Base-by-base conservation (phyloP, 305 asterid genomes). In the Salvia sclarea region DNA sequence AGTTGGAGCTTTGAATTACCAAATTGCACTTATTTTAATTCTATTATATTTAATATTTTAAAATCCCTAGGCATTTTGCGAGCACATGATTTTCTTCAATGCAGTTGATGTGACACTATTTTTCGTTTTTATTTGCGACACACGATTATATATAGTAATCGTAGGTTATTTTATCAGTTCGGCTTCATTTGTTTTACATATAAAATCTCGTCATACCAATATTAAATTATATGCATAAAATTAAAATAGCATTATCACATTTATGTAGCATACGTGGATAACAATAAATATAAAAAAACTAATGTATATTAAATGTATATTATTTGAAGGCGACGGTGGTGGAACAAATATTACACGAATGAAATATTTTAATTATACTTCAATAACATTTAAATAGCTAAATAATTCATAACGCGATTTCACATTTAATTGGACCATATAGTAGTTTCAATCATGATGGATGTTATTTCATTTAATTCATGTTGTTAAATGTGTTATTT, bases 61-160 rank as follows among this genome's bases (percentile, higher is more conserved):
- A 14, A 48, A 44, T 45, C 41, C 62, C 69, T 11, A 70, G n/a
- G 47, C 69, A 61, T 49, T 41, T 47, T 9, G 18, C 38, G 55
- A n/a, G 73, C 73, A 58, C 64, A 20, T 73, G 69, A 45, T 61
- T 12, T 38, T 12, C 58, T 61, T 67, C 70, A 30, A 66, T 74
- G 69, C 68, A 37, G 5, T 20, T 73, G 69, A 48, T 48, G 73
- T 28, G 48, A 73, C 68, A 5, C 12, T 37, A 49, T 70, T 59
- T 59, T 61, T 37, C 21, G 40, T 44, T 16, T 45, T 17, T 40
- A 4, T 66, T 13, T 12, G 44, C 6, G 18, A 37, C 6, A 49
- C 30, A 12, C 21, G 8, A 35, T 30, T 37, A 33, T 52, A 16
- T 11, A 41, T 48, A 16, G 16, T 5, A 45, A 4, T 63, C 10